Conservation (phyloP, 768 basidiomycete genomes). For the Neoboletus magnificus region DNA sequence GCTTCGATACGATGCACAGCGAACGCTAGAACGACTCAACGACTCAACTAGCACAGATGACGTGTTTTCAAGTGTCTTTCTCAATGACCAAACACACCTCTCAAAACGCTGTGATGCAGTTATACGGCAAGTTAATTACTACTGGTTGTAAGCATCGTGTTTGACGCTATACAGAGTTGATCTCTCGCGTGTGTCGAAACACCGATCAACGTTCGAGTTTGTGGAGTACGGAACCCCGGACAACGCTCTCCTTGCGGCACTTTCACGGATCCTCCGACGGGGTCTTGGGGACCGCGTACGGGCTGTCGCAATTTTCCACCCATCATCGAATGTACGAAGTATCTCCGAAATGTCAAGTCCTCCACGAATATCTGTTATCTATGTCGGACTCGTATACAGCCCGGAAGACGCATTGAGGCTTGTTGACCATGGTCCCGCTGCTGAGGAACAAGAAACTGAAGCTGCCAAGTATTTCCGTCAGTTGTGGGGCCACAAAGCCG, state of each 20-base stretch:
- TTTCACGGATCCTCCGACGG: conserved; percentile 49
- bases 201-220: conserved; percentile 39
- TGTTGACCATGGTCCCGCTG: conserved; percentile 89
- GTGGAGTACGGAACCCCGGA: conserved; percentile 58
- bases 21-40: conserved; percentile 67
- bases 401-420: conserved; percentile 72
- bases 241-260: conserved; percentile 50
- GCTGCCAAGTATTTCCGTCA: conserved; percentile 63
- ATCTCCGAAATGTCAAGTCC: conserved; percentile 55
- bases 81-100: conserved; percentile 65
- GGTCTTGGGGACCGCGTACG: conserved; percentile 75
- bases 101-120: conserved; percentile 71
- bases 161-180: conserved; percentile 44
- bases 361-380: conserved; percentile 46
- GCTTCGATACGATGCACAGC: conserved; percentile 73
- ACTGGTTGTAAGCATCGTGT: neutral
- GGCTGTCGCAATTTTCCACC: conserved; percentile 59
- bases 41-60: conserved; percentile 46
- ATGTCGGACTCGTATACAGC: conserved; percentile 76
- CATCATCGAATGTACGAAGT: conserved; percentile 42
- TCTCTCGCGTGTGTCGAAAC: conserved; percentile 37
- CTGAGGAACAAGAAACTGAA: conserved; percentile 53
- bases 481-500: conserved; percentile 91
- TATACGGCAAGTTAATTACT: conserved; percentile 45
- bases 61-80: conserved; percentile 67